These are phyloP conservation scores for Sodiomyces alkalinus DNA, from an alignment of 2,329 filamentous ascomycete genomes.

Conservation along the genomic window DNA sequence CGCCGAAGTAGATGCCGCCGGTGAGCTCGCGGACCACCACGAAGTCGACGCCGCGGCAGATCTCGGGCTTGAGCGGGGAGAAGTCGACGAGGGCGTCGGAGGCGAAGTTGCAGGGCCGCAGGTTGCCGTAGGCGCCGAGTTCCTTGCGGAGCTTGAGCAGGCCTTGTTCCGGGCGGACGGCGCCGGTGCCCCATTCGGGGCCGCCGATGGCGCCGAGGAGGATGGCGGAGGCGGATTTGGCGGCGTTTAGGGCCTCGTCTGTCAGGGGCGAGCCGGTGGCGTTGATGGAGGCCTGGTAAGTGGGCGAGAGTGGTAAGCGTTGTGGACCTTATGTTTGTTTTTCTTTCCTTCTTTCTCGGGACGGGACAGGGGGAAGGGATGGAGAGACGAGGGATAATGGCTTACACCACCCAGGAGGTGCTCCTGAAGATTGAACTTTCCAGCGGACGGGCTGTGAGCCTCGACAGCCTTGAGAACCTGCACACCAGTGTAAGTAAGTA, in stretches of 20 bases:
- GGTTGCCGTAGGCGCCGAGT: constrained; percentile 86
- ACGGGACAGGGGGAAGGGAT: neutral
- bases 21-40: constrained; percentile 87
- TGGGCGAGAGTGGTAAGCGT: neutral
- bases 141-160: constrained; percentile 85
- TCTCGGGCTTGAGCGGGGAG: constrained; percentile 73
- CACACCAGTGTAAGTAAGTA: neutral
- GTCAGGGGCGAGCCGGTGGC: constrained; percentile 65
- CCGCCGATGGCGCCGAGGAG: constrained; percentile 89
- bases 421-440: constrained; percentile 77
- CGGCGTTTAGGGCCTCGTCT: constrained; percentile 66
- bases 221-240: constrained; percentile 75
- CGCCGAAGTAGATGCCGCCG: constrained; percentile 90
- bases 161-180: constrained; percentile 82
- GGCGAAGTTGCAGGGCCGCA: constrained; percentile 90
- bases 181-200: constrained; percentile 87
- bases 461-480: constrained; percentile 71
- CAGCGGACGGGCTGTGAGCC: constrained; percentile 49
- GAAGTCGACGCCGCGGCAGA: constrained; percentile 82
- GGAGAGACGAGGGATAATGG: too few species aligned
- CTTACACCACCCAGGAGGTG: constrained; percentile 85
- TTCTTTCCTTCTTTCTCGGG: too few species aligned
- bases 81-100: constrained; percentile 69
- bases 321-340: neutral
- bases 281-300: constrained; percentile 68